These are phyloP conservation scores for Pichia pseudocactophila DNA, from an alignment of 805 yeast genomes.

Conservation along the genomic window DNA sequence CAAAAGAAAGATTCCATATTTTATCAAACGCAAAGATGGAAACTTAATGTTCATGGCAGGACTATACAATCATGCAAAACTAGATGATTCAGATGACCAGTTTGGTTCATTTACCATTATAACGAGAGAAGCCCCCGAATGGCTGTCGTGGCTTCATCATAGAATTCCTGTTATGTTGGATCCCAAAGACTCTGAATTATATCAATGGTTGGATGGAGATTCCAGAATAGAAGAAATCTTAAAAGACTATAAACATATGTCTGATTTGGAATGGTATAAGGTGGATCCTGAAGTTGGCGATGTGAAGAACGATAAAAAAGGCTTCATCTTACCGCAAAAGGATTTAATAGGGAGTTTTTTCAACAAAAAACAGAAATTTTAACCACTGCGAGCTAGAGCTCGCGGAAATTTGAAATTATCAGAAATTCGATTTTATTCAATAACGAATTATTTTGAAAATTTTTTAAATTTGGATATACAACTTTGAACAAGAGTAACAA, in stretches of 20 bases:
- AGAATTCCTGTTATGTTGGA: conserved; percentile 70
- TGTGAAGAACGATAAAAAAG: conserved; percentile 37
- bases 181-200: conserved; percentile 51
- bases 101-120: conserved; percentile 55
- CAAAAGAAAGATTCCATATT: conserved; percentile 52
- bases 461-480: too few species aligned
- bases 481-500: too few species aligned
- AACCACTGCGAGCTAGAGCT: too few species aligned
- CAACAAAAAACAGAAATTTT: neutral
- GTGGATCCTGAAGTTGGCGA: conserved; percentile 63
- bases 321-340: conserved; percentile 24
- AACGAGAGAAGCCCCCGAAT: conserved; percentile 61
- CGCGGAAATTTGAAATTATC: too few species aligned
- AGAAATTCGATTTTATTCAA: neutral
- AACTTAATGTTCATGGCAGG: conserved; percentile 62
- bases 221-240: conserved; percentile 33
- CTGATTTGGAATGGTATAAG: conserved; percentile 38
- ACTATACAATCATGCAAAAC: conserved; percentile 27
- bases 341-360: conserved; percentile 1
- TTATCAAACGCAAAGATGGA: conserved; percentile 42
- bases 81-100: conserved; percentile 19
- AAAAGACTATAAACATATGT: conserved; percentile 26
- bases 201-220: conserved; percentile 46
- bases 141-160: conserved; percentile 58
- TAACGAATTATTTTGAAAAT: conserved; percentile 1